Percentiles rank a stretch among this genome's conserved stretches.
These are phyloP conservation scores for Apophysomyces elegans DNA, from an alignment of 371 early-diverging fungal genomes.

Conservation along the genomic window DNA sequence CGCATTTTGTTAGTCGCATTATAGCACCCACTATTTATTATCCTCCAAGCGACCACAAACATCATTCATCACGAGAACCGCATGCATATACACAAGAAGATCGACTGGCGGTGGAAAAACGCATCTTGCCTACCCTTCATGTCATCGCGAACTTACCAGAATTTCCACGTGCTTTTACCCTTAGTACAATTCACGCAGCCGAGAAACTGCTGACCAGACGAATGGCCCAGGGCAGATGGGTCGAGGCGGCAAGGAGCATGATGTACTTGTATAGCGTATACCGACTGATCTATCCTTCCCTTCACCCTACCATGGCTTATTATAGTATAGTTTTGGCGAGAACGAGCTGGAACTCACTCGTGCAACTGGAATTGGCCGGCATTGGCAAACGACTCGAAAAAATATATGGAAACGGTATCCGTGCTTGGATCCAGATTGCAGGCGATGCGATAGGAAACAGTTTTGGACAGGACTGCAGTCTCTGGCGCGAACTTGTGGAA, in stretches of 20 bases:
- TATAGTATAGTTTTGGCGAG: conserved; percentile 71
- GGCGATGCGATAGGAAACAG: conserved; percentile 28
- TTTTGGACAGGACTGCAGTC: conserved; percentile 39
- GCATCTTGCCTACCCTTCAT: conserved; percentile 18
- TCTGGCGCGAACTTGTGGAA: conserved; percentile 54
- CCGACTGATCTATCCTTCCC: conserved; percentile 67
- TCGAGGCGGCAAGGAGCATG: conserved; percentile 56
- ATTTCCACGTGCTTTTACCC: conserved; percentile 37
- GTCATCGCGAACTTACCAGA: conserved; percentile 16
- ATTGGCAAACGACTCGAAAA: conserved; percentile 43
- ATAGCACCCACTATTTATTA: conserved; percentile 37
- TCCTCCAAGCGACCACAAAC: conserved; percentile 13
- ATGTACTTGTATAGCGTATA: conserved; percentile 70
- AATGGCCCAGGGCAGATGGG: conserved; percentile 45
- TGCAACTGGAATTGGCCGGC: conserved; percentile 51
- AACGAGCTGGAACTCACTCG: conserved; percentile 66
- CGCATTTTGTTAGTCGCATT: conserved; percentile 38
- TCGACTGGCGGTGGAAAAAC: conserved; percentile 2
- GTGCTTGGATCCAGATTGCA: conserved; percentile 48
- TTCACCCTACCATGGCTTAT: conserved; percentile 68
- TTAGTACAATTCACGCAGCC: conserved; percentile 31
- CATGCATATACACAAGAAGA: conserved; percentile 3
- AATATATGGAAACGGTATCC: conserved; percentile 44
- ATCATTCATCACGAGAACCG: background rate
- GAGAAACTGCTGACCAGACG: conserved; percentile 22